These are phyloP conservation scores for Agarophyton chilense DNA, from an alignment of 23 red algal genomes.

Conservation along the genomic window DNA sequence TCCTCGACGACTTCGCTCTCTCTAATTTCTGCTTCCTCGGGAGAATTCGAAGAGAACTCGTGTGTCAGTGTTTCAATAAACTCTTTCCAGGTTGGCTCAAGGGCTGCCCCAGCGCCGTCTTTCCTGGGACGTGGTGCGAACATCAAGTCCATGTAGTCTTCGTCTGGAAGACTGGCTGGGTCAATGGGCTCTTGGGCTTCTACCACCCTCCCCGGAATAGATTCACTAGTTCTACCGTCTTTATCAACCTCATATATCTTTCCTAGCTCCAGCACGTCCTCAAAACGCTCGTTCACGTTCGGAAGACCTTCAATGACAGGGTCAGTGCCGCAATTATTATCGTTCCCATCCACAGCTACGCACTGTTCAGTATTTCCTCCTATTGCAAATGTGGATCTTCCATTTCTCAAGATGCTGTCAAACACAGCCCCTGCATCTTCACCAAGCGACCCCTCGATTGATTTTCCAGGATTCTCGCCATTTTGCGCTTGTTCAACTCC, in stretches of 20 bases:
- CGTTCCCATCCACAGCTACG: background rate
- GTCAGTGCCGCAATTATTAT: background rate
- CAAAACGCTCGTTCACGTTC: background rate
- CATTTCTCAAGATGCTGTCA: background rate
- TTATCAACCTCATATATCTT: background rate
- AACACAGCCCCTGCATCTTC: background rate
- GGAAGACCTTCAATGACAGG: background rate
- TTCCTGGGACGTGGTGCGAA: background rate
- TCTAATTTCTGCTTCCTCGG: background rate
- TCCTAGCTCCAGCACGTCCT: background rate
- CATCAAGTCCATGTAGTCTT: background rate
- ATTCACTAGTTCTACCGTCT: background rate
- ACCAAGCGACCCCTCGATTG: background rate
- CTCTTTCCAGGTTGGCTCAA: background rate
- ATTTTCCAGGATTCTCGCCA: background rate
- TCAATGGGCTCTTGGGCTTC: background rate
- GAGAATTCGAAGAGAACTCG: background rate
- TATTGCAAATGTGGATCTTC: background rate
- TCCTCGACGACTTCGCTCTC: no score
- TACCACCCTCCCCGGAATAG: background rate
- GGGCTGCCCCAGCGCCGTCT: background rate
- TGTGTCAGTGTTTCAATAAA: background rate
- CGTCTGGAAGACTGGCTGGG: background rate
- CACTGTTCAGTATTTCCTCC: background rate
- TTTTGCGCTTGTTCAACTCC: background rate